Base-by-base conservation (phyloP, 768 basidiomycete species). In the Psilocybe cyanescens region DNA sequence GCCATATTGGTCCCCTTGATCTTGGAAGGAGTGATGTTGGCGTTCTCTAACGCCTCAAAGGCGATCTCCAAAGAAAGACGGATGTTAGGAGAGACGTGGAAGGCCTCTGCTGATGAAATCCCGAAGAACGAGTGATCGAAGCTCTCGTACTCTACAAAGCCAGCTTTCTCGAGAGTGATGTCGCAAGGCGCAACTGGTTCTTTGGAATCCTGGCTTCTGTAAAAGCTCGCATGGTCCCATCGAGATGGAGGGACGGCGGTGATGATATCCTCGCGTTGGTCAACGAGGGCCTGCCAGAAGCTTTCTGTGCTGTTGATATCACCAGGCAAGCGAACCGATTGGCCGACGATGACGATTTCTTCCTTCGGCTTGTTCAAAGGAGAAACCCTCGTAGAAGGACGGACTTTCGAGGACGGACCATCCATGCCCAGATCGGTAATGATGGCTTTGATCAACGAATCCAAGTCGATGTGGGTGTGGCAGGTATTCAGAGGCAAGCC, bases 91-190 rank as follows among this genome's bases (percentile, higher is more conserved):
- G 68, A 59, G 14, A 78, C 65, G 49, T 67, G 65, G 55, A 72
- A 70, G 0, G 77, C 77, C 60, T 78, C 77, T 3, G 75, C 68
- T 9, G 72, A 68, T 1, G 76, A 71, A 4, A 78, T 70, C 1
- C 74, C 73, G 59, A 78, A 78, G 68, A 78, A 78, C 0, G 65
- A 46, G 61, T 76, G 70, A 53, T 78, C 77, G 57, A 74, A 78
- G 50, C 64, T 54, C 1, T 68, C 68, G 8, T 71, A 56, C 31
- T 76, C 74, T 2, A 78, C 64, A 57, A 75, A 75, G 12, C 76
- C 76, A 1, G 75, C 71, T 51, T 68, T 70, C 31, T 72, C 70
- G 47, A 73, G 68, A 2, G 65, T 71, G 57, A 74, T 76, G 51
- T 76, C 74, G 53, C 75, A 65, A 44, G 72, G 69, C 1, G 58